These are phyloP conservation scores for Aspergillus phoenicis DNA, from an alignment of 2,329 filamentous ascomycete species.

Conservation along the genomic window DNA sequence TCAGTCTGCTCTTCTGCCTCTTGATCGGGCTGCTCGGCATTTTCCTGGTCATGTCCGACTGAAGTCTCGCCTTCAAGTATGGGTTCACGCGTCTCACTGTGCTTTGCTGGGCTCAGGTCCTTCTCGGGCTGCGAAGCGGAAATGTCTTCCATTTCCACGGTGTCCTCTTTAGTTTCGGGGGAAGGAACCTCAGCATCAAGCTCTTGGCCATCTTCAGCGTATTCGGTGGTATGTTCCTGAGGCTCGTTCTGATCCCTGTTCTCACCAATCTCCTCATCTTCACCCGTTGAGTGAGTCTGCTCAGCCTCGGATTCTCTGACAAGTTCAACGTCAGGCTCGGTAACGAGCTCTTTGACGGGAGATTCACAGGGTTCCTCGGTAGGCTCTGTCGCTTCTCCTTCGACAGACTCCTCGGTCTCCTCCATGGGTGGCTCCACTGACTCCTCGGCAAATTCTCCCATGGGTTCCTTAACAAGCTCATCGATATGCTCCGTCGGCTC, in stretches of 20 bases:
- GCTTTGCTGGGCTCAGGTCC: neutral
- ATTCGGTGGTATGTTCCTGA: neutral
- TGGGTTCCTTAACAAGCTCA: neutral
- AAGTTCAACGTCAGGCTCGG: neutral
- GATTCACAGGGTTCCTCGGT: neutral
- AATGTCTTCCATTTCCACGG: neutral
- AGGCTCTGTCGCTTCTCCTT: neutral
- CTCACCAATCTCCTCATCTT: neutral
- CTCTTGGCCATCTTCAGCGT: constrained; percentile 8
- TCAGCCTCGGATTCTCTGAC: neutral
- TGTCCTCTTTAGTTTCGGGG: neutral
- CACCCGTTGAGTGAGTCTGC: neutral
- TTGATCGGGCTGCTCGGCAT: neutral
- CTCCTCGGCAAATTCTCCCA: neutral
- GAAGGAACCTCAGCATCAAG: neutral
- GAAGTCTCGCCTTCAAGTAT: neutral
- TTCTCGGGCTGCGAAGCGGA: neutral
- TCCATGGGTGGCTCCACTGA: neutral
- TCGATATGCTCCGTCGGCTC: neutral
- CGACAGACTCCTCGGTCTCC: neutral
- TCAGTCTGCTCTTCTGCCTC: neutral
- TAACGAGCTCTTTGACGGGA: neutral
- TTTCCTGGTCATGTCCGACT: neutral
- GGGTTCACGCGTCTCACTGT: neutral
- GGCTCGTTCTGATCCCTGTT: neutral